Base-by-base conservation (phyloP, 129 eudicot genomes). In the Kitagawia praeruptora region DNA sequence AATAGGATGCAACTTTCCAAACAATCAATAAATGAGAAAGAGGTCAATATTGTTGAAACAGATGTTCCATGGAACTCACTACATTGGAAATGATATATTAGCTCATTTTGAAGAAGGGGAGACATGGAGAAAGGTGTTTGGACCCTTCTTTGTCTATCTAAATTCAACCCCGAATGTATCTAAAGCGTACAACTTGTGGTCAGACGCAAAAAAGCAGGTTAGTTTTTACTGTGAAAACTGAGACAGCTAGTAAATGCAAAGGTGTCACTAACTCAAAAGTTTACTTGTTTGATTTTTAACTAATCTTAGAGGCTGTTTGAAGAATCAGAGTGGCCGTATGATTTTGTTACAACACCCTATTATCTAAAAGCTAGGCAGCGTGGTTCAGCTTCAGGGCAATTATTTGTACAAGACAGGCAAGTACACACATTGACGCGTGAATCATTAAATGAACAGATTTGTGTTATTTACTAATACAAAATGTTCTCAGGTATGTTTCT, bases 61-160 rank as follows among this genome's bases (percentile, higher is more conserved):
- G 91, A 88, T 85, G 89, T 51, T 88, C 28, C 89, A 85, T 66
- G 82, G 89, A 45, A 75, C 84, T 70, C 91, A 88, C 54, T 88
- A 88, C 87, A 81, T 83, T 49, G 91, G 91, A 79, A 78, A 76
- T 28, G 91, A 83, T 28, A 78, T 83, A 61, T 3, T 73, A 42
- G 71, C 86, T 66, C 80, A 83, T 25, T 88, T 88, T 45, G 73
- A 79, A 78, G 81, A 83, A 64, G 91, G 91, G 5, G 89, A 88
- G 70, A 67, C 87, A 79, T 88, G 91, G 91, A 85, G 83, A 80
- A 88, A 88, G 79, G 87, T 88, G 46, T 83, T 82, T 45, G 89
- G 91, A 6, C 91, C 91, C 28, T 70, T 88, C 83, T 85, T 80
- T 63, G 82, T 85, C 4, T 83, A 88, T 80, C 79, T 88, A 41